These are phyloP conservation scores for Trypanosoma cruzi DNA, from an alignment of 208 protist genomes.

Conservation along the genomic window DNA sequence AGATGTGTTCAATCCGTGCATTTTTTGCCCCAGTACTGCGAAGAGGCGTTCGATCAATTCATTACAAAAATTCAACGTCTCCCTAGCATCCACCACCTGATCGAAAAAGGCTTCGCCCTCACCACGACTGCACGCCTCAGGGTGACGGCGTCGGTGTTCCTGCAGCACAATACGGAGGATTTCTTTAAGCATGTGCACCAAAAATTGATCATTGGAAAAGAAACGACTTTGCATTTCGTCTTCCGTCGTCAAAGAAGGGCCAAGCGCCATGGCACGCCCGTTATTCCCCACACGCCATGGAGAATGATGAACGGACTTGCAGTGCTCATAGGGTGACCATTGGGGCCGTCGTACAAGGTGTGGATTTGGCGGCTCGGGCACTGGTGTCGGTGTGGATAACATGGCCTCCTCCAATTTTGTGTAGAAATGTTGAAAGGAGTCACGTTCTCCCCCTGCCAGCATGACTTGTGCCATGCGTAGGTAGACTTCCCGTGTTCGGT, in stretches of 20 bases:
- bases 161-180: constrained; percentile 46
- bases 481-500: constrained; percentile 90
- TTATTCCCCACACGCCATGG: constrained; percentile 83
- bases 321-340: constrained; percentile 82
- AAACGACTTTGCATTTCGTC: constrained; percentile 87
- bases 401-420: constrained; percentile 76
- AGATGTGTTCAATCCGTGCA: constrained; percentile 55
- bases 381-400: constrained; percentile 85
- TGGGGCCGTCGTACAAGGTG: constrained; percentile 70
- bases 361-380: constrained; percentile 91
- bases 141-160: constrained; percentile 34
- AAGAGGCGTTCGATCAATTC: constrained; percentile 58
- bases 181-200: constrained; percentile 70
- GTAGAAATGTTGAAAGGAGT: constrained; percentile 78
- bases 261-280: constrained; percentile 70
- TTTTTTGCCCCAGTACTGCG: constrained; percentile 30
- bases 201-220: constrained; percentile 86
- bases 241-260: constrained; percentile 45
- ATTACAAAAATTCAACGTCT: constrained; percentile 53
- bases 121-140: constrained; percentile 34
- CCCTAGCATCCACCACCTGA: constrained; percentile 27
- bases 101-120: constrained; percentile 29
- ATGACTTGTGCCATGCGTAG: constrained; percentile 81
- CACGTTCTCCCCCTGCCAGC: constrained; percentile 48
- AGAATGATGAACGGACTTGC: constrained; percentile 70